A percentile compares a stretch with the other conserved stretches of the same genome.
phyloP scores from a whole-genome alignment of 768 basidiomycete genomes.

The Hydnum rufescens region DNA sequence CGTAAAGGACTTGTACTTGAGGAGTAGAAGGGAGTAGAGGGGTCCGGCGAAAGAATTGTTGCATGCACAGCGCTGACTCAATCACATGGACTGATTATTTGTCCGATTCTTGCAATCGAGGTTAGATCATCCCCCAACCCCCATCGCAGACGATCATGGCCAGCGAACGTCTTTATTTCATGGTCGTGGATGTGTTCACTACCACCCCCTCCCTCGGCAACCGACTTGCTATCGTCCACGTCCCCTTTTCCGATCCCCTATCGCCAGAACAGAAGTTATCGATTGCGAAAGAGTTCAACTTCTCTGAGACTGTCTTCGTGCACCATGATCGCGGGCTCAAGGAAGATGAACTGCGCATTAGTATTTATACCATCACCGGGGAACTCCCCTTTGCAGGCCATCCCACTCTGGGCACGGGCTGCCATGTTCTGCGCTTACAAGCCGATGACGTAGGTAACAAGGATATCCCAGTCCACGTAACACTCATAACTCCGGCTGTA shows the following conservation, averaged over 20 bases:
- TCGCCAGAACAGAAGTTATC: slow-evolving; percentile 4
- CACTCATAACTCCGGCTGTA: not conserved
- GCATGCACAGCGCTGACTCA: too few relatives aligned
- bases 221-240: slow-evolving; percentile 18
- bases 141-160: too few relatives aligned
- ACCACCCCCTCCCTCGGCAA: slow-evolving; percentile 15
- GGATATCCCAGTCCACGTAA: not conserved
- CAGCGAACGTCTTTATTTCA: slow-evolving; percentile 10
- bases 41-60: too few relatives aligned
- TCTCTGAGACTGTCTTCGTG: slow-evolving; percentile 14
- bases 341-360: not conserved
- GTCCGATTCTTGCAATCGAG: too few relatives aligned
- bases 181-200: slow-evolving; percentile 19
- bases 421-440: not conserved
- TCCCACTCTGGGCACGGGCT: not conserved
- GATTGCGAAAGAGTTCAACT: slow-evolving; percentile 15
- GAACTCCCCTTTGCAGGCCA: not conserved
- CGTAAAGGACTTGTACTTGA: too few relatives aligned
- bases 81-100: too few relatives aligned
- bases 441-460: not conserved
- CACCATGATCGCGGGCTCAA: not conserved
- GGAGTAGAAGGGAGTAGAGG: too few relatives aligned
- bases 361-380: not conserved
- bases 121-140: too few relatives aligned
- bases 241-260: slow-evolving; percentile 5